Evolutionary conservation across 768 basidiomycete genomes (phyloP).

Genomic region (Panellus pusillus): DNA sequence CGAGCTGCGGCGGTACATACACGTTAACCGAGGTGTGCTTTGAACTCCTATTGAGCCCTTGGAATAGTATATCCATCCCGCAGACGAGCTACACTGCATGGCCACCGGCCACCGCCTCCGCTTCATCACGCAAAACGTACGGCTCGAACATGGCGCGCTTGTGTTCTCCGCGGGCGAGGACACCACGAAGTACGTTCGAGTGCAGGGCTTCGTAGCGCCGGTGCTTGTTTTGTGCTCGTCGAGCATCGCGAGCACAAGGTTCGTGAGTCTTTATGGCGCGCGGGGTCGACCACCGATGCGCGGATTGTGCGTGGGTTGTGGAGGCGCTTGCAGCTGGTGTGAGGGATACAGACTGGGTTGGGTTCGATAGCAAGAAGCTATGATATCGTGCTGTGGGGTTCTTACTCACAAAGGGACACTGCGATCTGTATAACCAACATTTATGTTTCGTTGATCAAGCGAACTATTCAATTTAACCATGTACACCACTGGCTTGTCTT

Average conservation of each 20-base stretch:
- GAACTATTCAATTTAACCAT: too few species aligned
- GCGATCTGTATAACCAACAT: too few species aligned
- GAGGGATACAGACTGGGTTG: slow-evolving; percentile 14
- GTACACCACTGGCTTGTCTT: too few species aligned
- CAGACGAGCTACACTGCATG: slow-evolving; percentile 1
- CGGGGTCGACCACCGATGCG: slow-evolving; percentile 12
- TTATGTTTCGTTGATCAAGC: too few species aligned
- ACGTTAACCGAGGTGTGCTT: slow-evolving; percentile 3
- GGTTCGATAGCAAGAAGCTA: slow-evolving; percentile 1
- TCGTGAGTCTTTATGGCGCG: slow-evolving; percentile 1
- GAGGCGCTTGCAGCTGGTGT: slow-evolving; percentile 8
- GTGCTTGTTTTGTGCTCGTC: slow-evolving; percentile 7
- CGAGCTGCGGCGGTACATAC: background rate
- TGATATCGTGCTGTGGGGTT: too few species aligned
- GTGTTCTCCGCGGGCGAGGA: slow-evolving; percentile 4
- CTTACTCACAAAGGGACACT: too few species aligned
- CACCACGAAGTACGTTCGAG: background rate
- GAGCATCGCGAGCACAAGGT: slow-evolving; percentile 3
- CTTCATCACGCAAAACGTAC: slow-evolving; percentile 11
- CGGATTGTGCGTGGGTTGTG: slow-evolving; percentile 3
- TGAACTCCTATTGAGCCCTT: background rate
- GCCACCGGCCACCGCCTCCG: slow-evolving; percentile 4
- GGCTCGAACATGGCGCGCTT: background rate
- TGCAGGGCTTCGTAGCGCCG: background rate
- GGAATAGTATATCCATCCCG: background rate